Percentiles rank a stretch among this genome's conserved stretches.
Conservation (phyloP, 495 filamentous ascomycete species). For the Lophiostoma macrostomum region DNA sequence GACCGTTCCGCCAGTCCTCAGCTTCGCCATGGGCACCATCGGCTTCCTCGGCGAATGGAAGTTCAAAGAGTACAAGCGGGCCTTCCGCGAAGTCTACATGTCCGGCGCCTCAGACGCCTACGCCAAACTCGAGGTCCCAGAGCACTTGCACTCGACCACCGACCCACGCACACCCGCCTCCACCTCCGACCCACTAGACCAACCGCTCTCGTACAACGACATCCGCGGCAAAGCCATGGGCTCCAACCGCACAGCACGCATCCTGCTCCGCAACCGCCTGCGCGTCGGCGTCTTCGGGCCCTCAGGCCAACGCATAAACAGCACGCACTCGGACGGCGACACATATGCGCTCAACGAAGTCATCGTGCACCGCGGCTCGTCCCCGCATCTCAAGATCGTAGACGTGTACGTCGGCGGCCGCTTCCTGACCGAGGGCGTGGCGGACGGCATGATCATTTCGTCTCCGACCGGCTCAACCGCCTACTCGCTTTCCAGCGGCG, state of each 20-base stretch:
- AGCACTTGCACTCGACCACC: slow-evolving; percentile 1
- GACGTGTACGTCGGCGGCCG: slow-evolving; percentile 81
- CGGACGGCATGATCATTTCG: slow-evolving; percentile 89
- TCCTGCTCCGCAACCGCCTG: slow-evolving; percentile 81
- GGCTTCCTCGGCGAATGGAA: slow-evolving; percentile 97
- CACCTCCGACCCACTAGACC: slow-evolving; percentile 6
- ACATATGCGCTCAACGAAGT: slow-evolving; percentile 95
- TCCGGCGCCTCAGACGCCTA: slow-evolving; percentile 64
- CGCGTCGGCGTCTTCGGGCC: slow-evolving; percentile 55
- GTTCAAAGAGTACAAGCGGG: slow-evolving; percentile 83
- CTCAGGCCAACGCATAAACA: slow-evolving; percentile 21
- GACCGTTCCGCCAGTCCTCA: slow-evolving; percentile 84
- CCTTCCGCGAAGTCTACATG: slow-evolving; percentile 92
- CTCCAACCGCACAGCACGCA: slow-evolving; percentile 64
- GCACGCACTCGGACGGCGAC: slow-evolving; percentile 40
- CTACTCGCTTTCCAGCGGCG: slow-evolving; percentile 86
- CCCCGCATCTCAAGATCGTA: slow-evolving; percentile 85
- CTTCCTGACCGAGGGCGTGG: slow-evolving; percentile 86
- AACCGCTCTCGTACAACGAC: slow-evolving; percentile 62
- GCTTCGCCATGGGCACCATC: slow-evolving; percentile 94
- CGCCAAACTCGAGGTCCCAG: slow-evolving; percentile 21
- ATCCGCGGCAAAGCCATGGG: slow-evolving; percentile 81
- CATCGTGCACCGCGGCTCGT: slow-evolving; percentile 82
- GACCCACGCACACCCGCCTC: not conserved
- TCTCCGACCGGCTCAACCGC: slow-evolving; percentile 94